Evolutionary conservation across 352 stramenopile genomes (phyloP).

Genomic region (Blastocystis hominis): DNA sequence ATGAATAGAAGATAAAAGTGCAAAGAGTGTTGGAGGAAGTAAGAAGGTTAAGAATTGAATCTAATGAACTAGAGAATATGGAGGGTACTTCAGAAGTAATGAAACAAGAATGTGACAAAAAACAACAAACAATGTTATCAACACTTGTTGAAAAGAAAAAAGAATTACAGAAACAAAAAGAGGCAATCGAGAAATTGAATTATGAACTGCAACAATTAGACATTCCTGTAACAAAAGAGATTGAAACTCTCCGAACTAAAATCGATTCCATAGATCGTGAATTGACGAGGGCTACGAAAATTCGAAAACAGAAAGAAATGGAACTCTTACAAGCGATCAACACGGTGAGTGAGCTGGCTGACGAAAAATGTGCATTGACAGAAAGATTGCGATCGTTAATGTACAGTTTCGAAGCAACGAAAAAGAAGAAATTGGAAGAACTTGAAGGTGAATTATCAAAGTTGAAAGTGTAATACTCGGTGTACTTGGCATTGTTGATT

Average conservation of each 20-base stretch:
- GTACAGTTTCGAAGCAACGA: slow-evolving; percentile 32
- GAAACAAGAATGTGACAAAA: slow-evolving; percentile 34
- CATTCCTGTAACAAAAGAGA: slow-evolving; percentile 43
- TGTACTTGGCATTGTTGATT: background rate
- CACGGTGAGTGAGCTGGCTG: background rate
- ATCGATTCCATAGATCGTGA: slow-evolving; percentile 27
- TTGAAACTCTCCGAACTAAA: slow-evolving; percentile 5
- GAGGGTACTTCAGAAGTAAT: background rate
- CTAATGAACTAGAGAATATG: background rate
- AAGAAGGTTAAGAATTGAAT: background rate
- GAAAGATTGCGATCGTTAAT: slow-evolving; percentile 27
- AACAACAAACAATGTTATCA: slow-evolving; percentile 43
- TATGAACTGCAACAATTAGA: slow-evolving; percentile 37
- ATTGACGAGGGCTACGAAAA: slow-evolving; percentile 4
- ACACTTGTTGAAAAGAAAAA: slow-evolving; percentile 38
- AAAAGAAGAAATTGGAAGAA: slow-evolving; percentile 54
- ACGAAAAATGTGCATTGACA: slow-evolving; percentile 48
- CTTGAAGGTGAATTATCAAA: slow-evolving; percentile 30
- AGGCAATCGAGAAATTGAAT: slow-evolving; percentile 43
- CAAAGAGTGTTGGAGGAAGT: background rate
- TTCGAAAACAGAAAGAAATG: slow-evolving; percentile 33
- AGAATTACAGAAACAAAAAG: slow-evolving; percentile 48
- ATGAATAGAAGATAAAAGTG: background rate
- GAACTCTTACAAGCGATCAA: slow-evolving; percentile 31
- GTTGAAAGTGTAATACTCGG: slow-evolving; percentile 23